Percentiles rank a stretch among this genome's conserved stretches.
Conservation (phyloP, 169 alveolate species). For the Theileria equi region DNA sequence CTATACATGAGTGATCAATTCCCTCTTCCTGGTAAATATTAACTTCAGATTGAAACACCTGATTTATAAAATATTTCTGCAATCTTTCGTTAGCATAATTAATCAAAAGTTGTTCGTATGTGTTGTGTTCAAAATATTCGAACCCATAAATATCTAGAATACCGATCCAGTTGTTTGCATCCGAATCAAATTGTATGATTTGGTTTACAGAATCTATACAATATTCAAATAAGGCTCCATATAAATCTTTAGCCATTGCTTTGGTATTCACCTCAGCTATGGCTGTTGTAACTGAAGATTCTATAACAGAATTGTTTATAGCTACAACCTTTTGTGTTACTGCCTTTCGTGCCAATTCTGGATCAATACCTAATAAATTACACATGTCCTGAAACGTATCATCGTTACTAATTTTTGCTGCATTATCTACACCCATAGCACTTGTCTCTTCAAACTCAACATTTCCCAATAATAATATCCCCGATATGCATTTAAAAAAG, state of each 20-base stretch:
- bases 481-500: constrained; percentile 56
- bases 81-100: constrained; percentile 97
- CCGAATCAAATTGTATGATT: constrained; percentile 71
- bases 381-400: constrained; percentile 56
- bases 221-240: constrained; percentile 73
- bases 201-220: constrained; percentile 73
- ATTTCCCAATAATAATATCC: constrained; percentile 77
- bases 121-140: constrained; percentile 93
- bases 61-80: constrained; percentile 89
- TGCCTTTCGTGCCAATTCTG: constrained; percentile 47
- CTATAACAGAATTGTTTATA: constrained; percentile 63
- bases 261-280: constrained; percentile 68
- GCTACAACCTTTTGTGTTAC: constrained; percentile 66
- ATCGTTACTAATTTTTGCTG: constrained; percentile 49
- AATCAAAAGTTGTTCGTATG: constrained; percentile 96
- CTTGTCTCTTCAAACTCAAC: constrained; percentile 63
- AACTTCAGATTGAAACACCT: constrained; percentile 89
- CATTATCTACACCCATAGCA: constrained; percentile 67
- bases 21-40: constrained; percentile 75
- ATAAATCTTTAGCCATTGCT: constrained; percentile 78
- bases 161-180: constrained; percentile 84
- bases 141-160: constrained; percentile 98
- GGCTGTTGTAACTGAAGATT: constrained; percentile 62
- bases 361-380: constrained; percentile 63
- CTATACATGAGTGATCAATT: constrained; percentile 47